Conservation (phyloP, 164 flowering plant genomes). For the Chimonanthus salicifolius region DNA sequence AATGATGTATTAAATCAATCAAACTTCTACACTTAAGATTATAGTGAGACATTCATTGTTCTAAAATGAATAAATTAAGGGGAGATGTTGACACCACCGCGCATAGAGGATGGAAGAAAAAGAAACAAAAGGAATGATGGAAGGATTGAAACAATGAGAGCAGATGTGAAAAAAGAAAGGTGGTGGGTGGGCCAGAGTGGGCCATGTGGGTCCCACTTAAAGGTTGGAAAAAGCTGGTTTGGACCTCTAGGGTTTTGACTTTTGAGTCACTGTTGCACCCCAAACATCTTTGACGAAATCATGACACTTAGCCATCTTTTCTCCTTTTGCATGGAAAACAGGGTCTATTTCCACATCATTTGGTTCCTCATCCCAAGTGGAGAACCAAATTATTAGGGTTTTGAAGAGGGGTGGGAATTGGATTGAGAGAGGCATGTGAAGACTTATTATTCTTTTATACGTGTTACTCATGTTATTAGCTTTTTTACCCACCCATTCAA, state of each 20-base stretch:
- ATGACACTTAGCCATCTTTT: constrained; percentile 7
- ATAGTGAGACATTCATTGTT: too few species aligned
- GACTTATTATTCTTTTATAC: background rate
- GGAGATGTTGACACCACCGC: constrained; percentile 1
- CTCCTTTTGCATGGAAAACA: constrained; percentile 3
- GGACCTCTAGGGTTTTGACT: constrained; percentile 13
- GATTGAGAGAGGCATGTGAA: constrained; percentile 26
- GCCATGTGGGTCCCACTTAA: background rate
- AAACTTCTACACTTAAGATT: too few species aligned
- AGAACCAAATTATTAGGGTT: constrained; percentile 37
- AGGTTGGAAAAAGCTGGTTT: constrained; percentile 7
- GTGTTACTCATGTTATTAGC: constrained; percentile 1
- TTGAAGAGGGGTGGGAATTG: constrained; percentile 20
- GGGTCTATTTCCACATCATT: constrained; percentile 11
- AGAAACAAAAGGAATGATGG: constrained; percentile 4
- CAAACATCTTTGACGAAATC: constrained; percentile 7
- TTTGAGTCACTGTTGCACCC: background rate
- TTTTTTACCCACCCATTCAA: background rate
- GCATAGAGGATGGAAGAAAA: background rate
- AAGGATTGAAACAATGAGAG: constrained; percentile 5
- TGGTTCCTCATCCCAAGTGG: constrained; percentile 24
- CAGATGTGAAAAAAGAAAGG: background rate
- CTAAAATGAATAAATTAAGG: background rate
- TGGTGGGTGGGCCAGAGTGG: constrained; percentile 2
- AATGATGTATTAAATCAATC: too few species aligned